These are phyloP conservation scores for Ophiostoma sp. DNA, from an alignment of 2,329 filamentous ascomycete species.

Conservation along the genomic window DNA sequence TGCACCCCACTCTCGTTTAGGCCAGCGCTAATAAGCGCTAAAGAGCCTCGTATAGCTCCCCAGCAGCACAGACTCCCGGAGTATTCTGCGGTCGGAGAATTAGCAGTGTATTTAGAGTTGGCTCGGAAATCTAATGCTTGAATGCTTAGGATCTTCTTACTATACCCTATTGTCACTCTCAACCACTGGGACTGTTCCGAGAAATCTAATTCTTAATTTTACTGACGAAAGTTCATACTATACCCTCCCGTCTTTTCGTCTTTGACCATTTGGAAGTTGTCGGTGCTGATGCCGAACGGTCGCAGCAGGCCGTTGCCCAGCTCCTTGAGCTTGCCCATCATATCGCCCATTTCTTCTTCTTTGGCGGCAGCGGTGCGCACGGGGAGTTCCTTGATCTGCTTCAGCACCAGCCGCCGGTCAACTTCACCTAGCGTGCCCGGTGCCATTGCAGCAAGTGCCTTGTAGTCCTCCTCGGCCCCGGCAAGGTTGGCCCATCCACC, in stretches of 20 bases:
- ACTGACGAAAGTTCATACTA: conserved; percentile 71
- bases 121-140: too few species aligned
- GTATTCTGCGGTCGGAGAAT: neutral
- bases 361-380: conserved; percentile 68
- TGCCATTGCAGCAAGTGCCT: conserved; percentile 46
- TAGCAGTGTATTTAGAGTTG: neutral
- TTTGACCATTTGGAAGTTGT: conserved; percentile 91
- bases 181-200: neutral
- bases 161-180: neutral
- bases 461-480: conserved; percentile 76
- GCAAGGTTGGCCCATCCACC: conserved; percentile 76
- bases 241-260: conserved; percentile 87
- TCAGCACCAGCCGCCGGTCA: conserved; percentile 63
- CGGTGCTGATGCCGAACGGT: conserved; percentile 88
- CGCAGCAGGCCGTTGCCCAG: conserved; percentile 87
- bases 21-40: neutral
- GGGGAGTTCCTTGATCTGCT: conserved; percentile 62
- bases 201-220: neutral
- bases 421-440: conserved; percentile 51
- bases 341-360: conserved; percentile 84
- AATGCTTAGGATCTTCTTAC: neutral
- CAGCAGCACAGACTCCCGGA: neutral
- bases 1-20: neutral
- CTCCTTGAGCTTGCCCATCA: conserved; percentile 95
- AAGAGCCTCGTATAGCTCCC: neutral